These are phyloP conservation scores for Dissophora ornata DNA, from an alignment of 192 early-diverging fungal genomes.

Conservation along the genomic window DNA sequence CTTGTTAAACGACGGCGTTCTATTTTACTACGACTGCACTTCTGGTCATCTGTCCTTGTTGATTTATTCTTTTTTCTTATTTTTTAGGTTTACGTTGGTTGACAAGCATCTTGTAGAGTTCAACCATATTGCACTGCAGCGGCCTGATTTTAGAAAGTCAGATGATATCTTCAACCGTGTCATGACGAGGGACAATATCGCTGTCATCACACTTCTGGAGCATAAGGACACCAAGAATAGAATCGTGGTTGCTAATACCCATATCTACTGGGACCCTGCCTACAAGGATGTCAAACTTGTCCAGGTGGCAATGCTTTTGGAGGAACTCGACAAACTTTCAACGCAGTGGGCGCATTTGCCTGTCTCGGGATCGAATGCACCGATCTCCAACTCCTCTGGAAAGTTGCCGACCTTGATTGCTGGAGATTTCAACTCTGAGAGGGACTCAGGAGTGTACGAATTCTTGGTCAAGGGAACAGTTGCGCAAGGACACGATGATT, in stretches of 20 bases:
- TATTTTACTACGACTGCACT: too few species aligned
- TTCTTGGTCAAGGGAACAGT: conserved; percentile 84
- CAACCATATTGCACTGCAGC: conserved; percentile 89
- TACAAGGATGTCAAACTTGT: conserved; percentile 96
- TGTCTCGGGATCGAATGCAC: conserved; percentile 22
- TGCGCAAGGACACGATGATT: conserved; percentile 86
- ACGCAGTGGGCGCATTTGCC: conserved; percentile 61
- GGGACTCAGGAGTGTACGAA: conserved; percentile 92
- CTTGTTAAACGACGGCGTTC: too few species aligned
- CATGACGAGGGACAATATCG: conserved; percentile 97
- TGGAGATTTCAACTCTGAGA: conserved; percentile 95
- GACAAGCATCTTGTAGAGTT: conserved; percentile 95
- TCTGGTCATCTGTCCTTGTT: too few species aligned
- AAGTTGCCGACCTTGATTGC: conserved; percentile 79
- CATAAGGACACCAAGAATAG: conserved; percentile 78
- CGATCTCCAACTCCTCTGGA: conserved; percentile 47
- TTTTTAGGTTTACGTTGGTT: conserved; percentile 76
- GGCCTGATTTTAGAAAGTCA: conserved; percentile 88
- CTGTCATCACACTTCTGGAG: conserved; percentile 84
- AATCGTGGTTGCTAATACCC: conserved; percentile 87
- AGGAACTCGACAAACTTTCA: conserved; percentile 81
- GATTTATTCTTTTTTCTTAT: conserved; percentile 25
- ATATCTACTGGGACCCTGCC: conserved; percentile 94
- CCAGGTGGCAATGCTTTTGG: conserved; percentile 92
- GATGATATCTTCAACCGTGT: conserved; percentile 98